Evolutionary conservation across 2,329 filamentous ascomycete species (phyloP), one percentile per base, ranked within the genome.

Genomic region (Orbilia ellipsospora): DNA sequence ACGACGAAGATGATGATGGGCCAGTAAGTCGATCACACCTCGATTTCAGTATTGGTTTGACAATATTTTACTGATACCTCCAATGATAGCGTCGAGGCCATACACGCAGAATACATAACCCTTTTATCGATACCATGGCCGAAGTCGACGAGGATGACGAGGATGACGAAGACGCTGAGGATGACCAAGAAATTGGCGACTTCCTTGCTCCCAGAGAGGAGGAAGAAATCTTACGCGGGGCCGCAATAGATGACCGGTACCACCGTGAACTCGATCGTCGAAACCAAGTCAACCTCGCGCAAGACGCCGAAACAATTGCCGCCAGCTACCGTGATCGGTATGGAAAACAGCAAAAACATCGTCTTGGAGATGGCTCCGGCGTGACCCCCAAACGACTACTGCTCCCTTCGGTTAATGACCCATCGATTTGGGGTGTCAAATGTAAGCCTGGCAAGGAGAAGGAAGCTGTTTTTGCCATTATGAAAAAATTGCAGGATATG

Each of bases 121-220:
- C 91, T 80, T 97, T 97, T 88, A 90, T 99, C 84, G 95, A 99
- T 89, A 92, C 94, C 80, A 95, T 99, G 86, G 95, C 95, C 82
- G 95, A 97, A 84, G 95, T 99, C 79, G 95, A 98, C 81, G 95
- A 92, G 73, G 90, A 96, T 78, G 93, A 96, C 80, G 93, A 97
- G 79, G 92, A 93, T 78, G 90, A 88, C 78, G 92, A 92, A 77
- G 93, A 96, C 16, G 94, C 97, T 79, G 93, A 96, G 79, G 93
- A 96, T 65, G 89, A 92, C 73, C 90, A 93, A 79, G 93, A 90
- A 78, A 89, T 90, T 63, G 82, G 87, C 69, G 93, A 93, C 69
- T 91, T 92, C 78, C 93, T 95, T 81, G 78, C 76, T 40, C 74
- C 75, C 1, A 74, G 78, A 36, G 78, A 78, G 82, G 92, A 92